Base-by-base conservation (phyloP, 1,139 yeast species). In the Lodderomyces theae region DNA sequence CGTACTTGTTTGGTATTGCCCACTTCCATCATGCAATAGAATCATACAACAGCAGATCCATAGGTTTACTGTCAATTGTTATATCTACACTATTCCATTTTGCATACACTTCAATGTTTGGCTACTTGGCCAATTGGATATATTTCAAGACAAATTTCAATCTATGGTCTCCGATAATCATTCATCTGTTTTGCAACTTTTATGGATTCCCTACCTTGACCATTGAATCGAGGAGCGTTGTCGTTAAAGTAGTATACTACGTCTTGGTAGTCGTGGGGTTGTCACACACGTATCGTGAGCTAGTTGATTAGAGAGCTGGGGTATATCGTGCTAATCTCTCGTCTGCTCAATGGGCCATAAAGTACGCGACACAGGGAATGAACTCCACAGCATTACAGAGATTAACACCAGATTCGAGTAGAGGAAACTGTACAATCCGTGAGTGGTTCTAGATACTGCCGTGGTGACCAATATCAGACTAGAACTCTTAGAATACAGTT, bases 11-110 rank as follows among this genome's bases (percentile, higher is more conserved):
- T 65, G 96, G 96, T 1, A 55, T 87, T n/a, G 97, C 97, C 0
- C 99, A 92, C 61, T 45, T 86, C 15, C 96, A 92, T 57, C 97
- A 92, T 60, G 95, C 82, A 1, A 73, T 72, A 50, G 86, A 81
- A 45, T 53, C 78, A 40, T 69, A 67, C 45, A 52, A 58, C 7
- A 44, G 43, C 33, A 22, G 65, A 57, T 5, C 56, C 43, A 43
- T 21, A 8, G 10, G 67, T 0, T 5, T 62, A 2, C 35, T 50
- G 1, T 54, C 61, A n/a, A 70, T 80, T 5, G 34, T 74, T 0
- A 36, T 74, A 12, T 60, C 66, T 9, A 68, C 79, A 2, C 29
- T 61, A 0, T 72, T 84, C 47, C 98, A 92, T 56, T 63, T 83
- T 37, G 39, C 59, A 0, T 90, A 87, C 59, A 92, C 99, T 1